Base-by-base conservation (phyloP, 2,329 filamentous ascomycete genomes). In the Canariomyces notabilis region DNA sequence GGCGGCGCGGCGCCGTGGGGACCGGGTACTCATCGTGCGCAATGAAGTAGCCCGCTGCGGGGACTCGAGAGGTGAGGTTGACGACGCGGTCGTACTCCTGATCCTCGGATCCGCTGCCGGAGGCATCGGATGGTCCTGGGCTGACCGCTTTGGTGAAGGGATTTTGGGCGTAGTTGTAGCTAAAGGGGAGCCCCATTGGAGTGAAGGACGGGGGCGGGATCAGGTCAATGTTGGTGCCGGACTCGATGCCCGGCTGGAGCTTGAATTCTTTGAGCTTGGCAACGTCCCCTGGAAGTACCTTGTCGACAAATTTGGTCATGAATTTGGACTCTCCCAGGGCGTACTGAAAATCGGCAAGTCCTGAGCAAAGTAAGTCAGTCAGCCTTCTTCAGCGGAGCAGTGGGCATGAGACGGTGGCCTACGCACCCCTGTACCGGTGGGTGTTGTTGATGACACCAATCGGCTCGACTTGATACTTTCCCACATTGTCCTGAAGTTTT, bases 331-430 rank as follows among this genome's bases (percentile, higher is more conserved):
- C 75, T 12, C 75, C 74, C 41, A 85, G 82, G 18, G 87, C 81
- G 66, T 84, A 91, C 59, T 94, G 88, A 60, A 94, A 94, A 65
- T 97, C 91, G 7, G 89, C 84, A 54, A 95, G 74, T 23, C 77
- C 79, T 80, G 20, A n/a, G 18, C 6, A 5, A 19, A 32, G n/a
- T n/a, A n/a, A n/a, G n/a, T n/a, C n/a, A n/a, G n/a, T n/a, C n/a
- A n/a, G n/a, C n/a, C n/a, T n/a, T n/a, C n/a, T n/a, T n/a, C n/a
- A n/a, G n/a, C n/a, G n/a, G n/a, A n/a, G n/a, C n/a, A n/a, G n/a
- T n/a, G n/a, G n/a, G n/a, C n/a, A n/a, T n/a, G 8, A 9, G 2
- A 5, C 32, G 6, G 26, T 11, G 18, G n/a, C 8, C 29, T 34
- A 43, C 65, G 52, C 64, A 76, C 83, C 83, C 62, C 91, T 80